Evolutionary conservation across 192 early-diverging fungal species (phyloP).

Genomic region (Podila clonocystis): DNA sequence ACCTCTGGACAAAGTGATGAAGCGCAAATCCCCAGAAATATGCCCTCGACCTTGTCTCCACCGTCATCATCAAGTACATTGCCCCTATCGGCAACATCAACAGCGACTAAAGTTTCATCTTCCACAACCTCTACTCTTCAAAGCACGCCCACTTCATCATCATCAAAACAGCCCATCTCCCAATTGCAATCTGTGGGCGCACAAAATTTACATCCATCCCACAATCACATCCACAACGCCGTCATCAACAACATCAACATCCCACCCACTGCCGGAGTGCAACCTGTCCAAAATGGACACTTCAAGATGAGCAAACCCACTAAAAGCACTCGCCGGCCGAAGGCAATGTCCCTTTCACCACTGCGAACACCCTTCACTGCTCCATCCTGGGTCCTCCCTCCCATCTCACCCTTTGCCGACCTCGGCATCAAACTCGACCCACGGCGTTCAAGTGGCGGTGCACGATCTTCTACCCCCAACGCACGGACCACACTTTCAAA

Average conservation of each 20-base stretch:
- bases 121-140: conserved; percentile 12
- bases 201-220: too few relatives aligned
- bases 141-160: too few relatives aligned
- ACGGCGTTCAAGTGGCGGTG: conserved; percentile 2
- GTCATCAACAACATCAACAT: too few relatives aligned
- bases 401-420: conserved; percentile 39
- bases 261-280: too few relatives aligned
- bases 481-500: not conserved
- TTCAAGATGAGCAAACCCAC: not conserved
- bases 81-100: not conserved
- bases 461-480: not conserved
- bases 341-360: not conserved
- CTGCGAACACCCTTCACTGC: not conserved
- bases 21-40: too few relatives aligned
- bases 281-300: not conserved
- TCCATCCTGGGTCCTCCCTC: conserved; percentile 28
- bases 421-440: conserved; percentile 29
- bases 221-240: too few relatives aligned
- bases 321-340: not conserved
- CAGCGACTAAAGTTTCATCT: conserved; percentile 11
- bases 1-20: too few relatives aligned
- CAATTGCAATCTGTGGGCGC: too few relatives aligned
- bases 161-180: too few relatives aligned
- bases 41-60: too few relatives aligned
- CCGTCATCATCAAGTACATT: not conserved